Base-by-base conservation (phyloP, 192 early-diverging fungal species). In the Phycomyces blakesleeanus region DNA sequence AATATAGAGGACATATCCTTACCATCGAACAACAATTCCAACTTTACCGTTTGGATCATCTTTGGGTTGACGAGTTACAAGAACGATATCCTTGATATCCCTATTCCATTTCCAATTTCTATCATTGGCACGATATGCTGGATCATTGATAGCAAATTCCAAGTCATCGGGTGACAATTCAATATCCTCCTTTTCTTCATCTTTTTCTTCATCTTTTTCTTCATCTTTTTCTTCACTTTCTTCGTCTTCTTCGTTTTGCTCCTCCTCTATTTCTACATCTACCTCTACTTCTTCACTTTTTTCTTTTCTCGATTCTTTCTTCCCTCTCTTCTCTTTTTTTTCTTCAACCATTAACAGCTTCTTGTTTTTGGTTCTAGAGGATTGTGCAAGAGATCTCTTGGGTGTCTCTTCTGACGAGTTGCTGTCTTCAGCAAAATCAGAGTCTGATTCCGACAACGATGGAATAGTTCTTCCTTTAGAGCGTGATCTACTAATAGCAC, bases 21-120 rank as follows among this genome's bases (percentile, higher is more conserved):
- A 21, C 40, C 24, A 44, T 41, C 40, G 38, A 16, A 59, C 15
- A 5, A 14, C 22, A 8, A 39, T 57, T 24, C 38, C 18, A 22
- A n/a, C 37, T 2, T 5, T 10, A 3, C 40, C 39, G 20, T 21
- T 12, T 21, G 38, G 22, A 18, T 47, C 25, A 41, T 59, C 39
- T 14, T 5, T 59, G 8, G 3, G 6, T 56, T 37, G 2, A 7
- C 57, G 24, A 20, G 38, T 42, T 59, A 38, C 64, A 2, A 40
- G 16, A 39, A 49, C 20, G 25, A 66, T 20, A 39, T 47, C 40
- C 15, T 66, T 57, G 11, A 66, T 18, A 38, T 29, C 54, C 25
- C 18, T 5, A 15, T 66, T 42, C 39, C 39, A 50, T 8, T 66
- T 26, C 21, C 34, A 34, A 11, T 2, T 5, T n/a, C n/a, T n/a